These are phyloP conservation scores for Coemansia sp. DNA, from an alignment of 192 early-diverging fungal species.

Conservation along the genomic window DNA sequence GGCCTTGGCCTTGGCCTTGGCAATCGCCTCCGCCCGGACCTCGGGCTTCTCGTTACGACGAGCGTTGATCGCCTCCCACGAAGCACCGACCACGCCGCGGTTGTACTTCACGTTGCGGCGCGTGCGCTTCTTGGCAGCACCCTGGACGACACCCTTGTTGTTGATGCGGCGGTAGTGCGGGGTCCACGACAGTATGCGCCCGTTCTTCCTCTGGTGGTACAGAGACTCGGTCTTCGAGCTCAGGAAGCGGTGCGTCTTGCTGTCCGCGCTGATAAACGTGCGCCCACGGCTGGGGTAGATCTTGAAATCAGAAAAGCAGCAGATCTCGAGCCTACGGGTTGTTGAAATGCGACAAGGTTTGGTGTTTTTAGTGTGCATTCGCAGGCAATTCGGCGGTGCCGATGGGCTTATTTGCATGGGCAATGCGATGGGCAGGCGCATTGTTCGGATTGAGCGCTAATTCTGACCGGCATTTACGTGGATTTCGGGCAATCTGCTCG, in stretches of 20 bases:
- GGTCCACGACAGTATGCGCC: constrained; percentile 97
- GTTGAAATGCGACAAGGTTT: background rate
- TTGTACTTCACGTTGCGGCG: constrained; percentile 92
- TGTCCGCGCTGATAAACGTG: constrained; percentile 88
- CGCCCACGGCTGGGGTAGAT: constrained; percentile 99
- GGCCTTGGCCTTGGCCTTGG: constrained; percentile 90
- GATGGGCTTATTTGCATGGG: no score
- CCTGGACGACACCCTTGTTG: constrained; percentile 98
- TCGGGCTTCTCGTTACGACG: constrained; percentile 97
- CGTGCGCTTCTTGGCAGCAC: constrained; percentile 94
- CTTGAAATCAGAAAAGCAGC: constrained; percentile 98
- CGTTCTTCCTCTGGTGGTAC: constrained; percentile 97
- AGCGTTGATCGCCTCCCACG: constrained; percentile 93
- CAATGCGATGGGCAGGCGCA: no score
- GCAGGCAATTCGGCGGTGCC: no score
- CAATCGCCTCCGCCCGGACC: constrained; percentile 78
- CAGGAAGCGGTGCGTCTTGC: constrained; percentile 85
- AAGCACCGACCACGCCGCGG: constrained; percentile 93
- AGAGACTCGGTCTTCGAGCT: constrained; percentile 96
- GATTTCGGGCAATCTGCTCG: no score
- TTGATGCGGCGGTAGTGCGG: constrained; percentile 94
- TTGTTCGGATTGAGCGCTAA: no score
- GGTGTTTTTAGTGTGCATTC: background rate
- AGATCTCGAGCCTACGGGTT: constrained; percentile 80
- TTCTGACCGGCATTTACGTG: no score